Base-by-base conservation (phyloP, 1,284 basidiomycete species). In the Coniophora puteana region DNA sequence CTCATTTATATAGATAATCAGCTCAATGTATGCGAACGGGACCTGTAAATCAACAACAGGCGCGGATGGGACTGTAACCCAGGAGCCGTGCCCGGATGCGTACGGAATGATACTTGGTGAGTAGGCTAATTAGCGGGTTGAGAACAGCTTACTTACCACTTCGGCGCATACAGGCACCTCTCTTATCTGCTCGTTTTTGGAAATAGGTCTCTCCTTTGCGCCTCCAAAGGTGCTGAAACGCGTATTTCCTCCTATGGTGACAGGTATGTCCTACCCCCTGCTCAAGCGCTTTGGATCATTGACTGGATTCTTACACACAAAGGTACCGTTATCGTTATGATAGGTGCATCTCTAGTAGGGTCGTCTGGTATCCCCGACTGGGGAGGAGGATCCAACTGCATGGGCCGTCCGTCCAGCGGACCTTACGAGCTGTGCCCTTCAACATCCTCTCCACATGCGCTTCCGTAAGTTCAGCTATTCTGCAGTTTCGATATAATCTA, bases 211-310 rank as follows among this genome's bases (percentile, higher is more conserved):
- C 57, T 80, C 84, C 0, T 91, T 93, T 58, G 69, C 86, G 8
- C 80, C 85, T 0, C 69, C 81, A 1, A 71, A 74, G 16, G 63
- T 72, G 4, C 64, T 91, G 11, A 75, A 83, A 52, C 69, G 76
- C 25, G 67, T 89, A 46, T 93, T 93, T 59, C 89, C 90, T 1
- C 89, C 89, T 0, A 71, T 91, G 51, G 83, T 93, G 5, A 90
- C 87, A 1, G 85, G 83, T 69, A 35, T 22, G 64, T 58, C 43
- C 10, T 33, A 25, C 27, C 34, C 43, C 11, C 27, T 48, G 3
- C 7, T 1, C 4, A 26, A 12, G 11, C 4, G 14, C 3, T 23
- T 18, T 12, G 4, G 3, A n/a, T n/a, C n/a, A n/a, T n/a, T n/a
- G 14, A 36, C 33, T 12, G 17, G 33, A 23, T 27, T 32, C 29